Evolutionary conservation across 371 early-diverging fungal genomes (phyloP).

Genomic region (Mucor velutinosus): DNA sequence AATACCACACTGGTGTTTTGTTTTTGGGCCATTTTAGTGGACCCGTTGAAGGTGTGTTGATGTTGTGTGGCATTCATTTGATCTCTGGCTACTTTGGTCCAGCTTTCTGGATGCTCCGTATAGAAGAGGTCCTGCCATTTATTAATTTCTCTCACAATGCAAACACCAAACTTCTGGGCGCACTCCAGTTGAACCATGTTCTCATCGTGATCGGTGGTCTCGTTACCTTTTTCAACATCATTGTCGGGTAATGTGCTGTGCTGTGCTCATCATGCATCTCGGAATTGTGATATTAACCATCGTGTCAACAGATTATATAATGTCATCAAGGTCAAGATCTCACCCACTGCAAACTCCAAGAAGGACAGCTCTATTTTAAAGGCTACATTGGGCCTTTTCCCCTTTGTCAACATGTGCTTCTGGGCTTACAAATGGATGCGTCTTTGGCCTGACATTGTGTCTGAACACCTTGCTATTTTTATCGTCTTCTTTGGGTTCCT

Average conservation of each 20-base stretch:
- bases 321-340: slow-evolving; percentile 32
- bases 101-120: slow-evolving; percentile 41
- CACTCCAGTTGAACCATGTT: slow-evolving; percentile 64
- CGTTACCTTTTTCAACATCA: slow-evolving; percentile 61
- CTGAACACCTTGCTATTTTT: slow-evolving; percentile 69
- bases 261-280: background rate
- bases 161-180: slow-evolving; percentile 40
- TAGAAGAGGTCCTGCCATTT: slow-evolving; percentile 34
- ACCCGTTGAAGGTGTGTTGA: slow-evolving; percentile 94
- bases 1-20: slow-evolving; percentile 92
- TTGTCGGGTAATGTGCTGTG: slow-evolving; percentile 48
- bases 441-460: slow-evolving; percentile 69
- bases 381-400: slow-evolving; percentile 66
- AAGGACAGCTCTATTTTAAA: slow-evolving; percentile 51
- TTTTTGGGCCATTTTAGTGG: slow-evolving; percentile 94
- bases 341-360: slow-evolving; percentile 41
- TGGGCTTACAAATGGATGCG: slow-evolving; percentile 70
- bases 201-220: slow-evolving; percentile 60
- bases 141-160: slow-evolving; percentile 24
- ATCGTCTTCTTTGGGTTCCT: slow-evolving; percentile 71
- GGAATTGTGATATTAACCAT: background rate
- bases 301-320: slow-evolving; percentile 22
- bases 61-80: slow-evolving; percentile 63
- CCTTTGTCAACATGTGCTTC: slow-evolving; percentile 61
- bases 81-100: slow-evolving; percentile 65